These are phyloP conservation scores for Chionographis japonica DNA, from an alignment of 106 monocot genomes.

Conservation along the genomic window DNA sequence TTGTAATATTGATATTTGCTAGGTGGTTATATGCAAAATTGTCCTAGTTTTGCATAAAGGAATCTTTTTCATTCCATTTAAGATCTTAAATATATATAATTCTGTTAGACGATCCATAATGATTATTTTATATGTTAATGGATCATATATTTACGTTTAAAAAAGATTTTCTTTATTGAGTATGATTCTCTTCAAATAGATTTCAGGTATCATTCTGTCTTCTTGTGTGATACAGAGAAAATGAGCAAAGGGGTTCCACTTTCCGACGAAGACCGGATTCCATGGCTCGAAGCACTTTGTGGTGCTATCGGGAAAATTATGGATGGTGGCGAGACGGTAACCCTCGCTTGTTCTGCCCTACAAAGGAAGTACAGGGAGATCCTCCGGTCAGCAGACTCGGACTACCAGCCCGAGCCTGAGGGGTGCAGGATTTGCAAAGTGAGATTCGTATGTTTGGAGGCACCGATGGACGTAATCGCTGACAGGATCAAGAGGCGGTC, in stretches of 20 bases:
- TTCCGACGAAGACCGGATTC: constrained; percentile 58
- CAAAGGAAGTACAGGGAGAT: constrained; percentile 67
- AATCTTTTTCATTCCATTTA: no score
- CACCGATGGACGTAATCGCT: constrained; percentile 41
- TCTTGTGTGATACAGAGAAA: constrained; percentile 42
- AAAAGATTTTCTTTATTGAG: no score
- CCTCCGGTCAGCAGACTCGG: constrained; percentile 53
- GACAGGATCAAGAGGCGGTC: constrained; percentile 60
- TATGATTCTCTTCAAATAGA: no score
- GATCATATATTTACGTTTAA: no score
- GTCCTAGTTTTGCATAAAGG: no score
- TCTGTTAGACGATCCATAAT: no score
- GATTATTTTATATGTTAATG: no score
- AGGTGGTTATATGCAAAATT: no score
- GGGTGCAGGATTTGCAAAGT: constrained; percentile 40
- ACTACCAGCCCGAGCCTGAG: constrained; percentile 20
- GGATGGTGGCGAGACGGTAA: constrained; percentile 17
- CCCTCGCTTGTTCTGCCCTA: constrained; percentile 77
- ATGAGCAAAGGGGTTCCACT: constrained; percentile 75
- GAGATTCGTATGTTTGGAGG: constrained; percentile 64
- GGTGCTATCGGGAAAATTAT: constrained; percentile 31
- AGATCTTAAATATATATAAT: no score
- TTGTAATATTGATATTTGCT: no score
- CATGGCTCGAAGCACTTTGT: constrained; percentile 77
- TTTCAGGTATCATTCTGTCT: neutral